These are phyloP conservation scores for Vanrija pseudolonga DNA, from an alignment of 1,284 basidiomycete genomes.

Conservation along the genomic window DNA sequence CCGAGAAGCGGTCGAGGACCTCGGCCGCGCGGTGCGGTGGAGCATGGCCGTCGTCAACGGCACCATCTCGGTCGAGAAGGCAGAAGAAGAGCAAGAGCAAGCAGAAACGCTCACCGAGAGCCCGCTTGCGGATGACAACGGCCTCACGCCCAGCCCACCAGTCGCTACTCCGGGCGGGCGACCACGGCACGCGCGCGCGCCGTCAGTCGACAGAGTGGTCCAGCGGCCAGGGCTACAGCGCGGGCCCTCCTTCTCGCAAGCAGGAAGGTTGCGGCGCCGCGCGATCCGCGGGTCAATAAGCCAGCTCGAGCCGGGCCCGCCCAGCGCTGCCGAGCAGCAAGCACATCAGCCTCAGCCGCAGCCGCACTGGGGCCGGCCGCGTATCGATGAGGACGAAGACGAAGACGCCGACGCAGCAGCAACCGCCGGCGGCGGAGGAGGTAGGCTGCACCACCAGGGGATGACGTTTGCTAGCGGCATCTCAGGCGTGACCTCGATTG, in stretches of 20 bases:
- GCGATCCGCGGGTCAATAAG: slow-evolving; percentile 14
- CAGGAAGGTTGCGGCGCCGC: slow-evolving; percentile 26
- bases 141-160: slow-evolving; percentile 4
- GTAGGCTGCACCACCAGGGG: too few relatives aligned
- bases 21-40: slow-evolving; percentile 37
- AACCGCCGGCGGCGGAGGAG: too few relatives aligned
- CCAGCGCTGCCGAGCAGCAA: neutral
- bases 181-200: neutral
- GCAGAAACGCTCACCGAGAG: too few relatives aligned
- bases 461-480: neutral
- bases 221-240: slow-evolving; percentile 20
- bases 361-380: slow-evolving; percentile 19
- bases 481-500: slow-evolving; percentile 10
- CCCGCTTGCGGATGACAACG: neutral
- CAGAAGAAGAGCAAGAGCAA: neutral
- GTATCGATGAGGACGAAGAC: slow-evolving; percentile 35
- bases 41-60: slow-evolving; percentile 16
- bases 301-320: slow-evolving; percentile 8
- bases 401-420: slow-evolving; percentile 1
- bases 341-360: neutral
- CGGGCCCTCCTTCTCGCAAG: slow-evolving; percentile 25
- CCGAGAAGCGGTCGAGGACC: slow-evolving; percentile 32
- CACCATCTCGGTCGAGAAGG: neutral
- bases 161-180: too few relatives aligned
- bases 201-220: neutral